These are phyloP conservation scores for Lasiosphaeria miniovina DNA, from an alignment of 495 filamentous ascomycete species.

Conservation along the genomic window DNA sequence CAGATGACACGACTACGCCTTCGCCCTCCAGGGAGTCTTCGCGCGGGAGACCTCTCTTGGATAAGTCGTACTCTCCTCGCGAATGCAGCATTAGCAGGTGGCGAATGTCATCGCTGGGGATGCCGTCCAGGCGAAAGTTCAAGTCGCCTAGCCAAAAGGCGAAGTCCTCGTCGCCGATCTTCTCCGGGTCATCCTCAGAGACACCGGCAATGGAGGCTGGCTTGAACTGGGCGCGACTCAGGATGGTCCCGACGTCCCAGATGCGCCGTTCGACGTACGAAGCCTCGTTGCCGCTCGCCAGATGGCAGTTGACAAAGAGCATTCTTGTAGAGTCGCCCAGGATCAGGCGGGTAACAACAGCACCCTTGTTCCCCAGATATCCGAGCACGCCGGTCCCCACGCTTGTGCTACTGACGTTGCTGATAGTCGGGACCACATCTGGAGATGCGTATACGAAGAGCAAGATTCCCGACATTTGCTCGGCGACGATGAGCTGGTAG, in stretches of 20 bases:
- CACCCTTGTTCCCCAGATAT: conserved; percentile 96
- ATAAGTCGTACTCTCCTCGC: conserved; percentile 66
- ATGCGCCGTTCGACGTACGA: conserved; percentile 76
- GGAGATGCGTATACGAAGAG: conserved; percentile 85
- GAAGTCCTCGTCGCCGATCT: conserved; percentile 88
- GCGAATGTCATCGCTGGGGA: conserved; percentile 87
- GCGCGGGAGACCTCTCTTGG: conserved; percentile 32
- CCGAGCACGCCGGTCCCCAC: conserved; percentile 88
- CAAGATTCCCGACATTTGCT: conserved; percentile 83
- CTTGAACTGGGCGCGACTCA: conserved; percentile 68
- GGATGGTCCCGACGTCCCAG: conserved; percentile 83
- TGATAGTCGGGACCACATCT: conserved; percentile 63
- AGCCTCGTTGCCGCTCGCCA: conserved; percentile 81
- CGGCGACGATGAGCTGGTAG: conserved; percentile 71
- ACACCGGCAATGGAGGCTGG: conserved; percentile 60
- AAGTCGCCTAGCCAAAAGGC: conserved; percentile 96
- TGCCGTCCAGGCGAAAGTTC: conserved; percentile 87
- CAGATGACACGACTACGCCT: conserved; percentile 37
- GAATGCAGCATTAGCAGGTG: conserved; percentile 80
- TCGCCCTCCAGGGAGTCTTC: conserved; percentile 41
- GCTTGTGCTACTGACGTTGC: conserved; percentile 69
- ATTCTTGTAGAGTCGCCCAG: conserved; percentile 87
- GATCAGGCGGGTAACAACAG: conserved; percentile 73
- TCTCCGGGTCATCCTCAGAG: conserved; percentile 54
- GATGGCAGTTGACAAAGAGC: conserved; percentile 86